Percentiles rank a stretch among this genome's conserved stretches.
These are phyloP conservation scores for Magnolia officinalis DNA, from an alignment of 164 flowering plant species.

Conservation along the genomic window DNA sequence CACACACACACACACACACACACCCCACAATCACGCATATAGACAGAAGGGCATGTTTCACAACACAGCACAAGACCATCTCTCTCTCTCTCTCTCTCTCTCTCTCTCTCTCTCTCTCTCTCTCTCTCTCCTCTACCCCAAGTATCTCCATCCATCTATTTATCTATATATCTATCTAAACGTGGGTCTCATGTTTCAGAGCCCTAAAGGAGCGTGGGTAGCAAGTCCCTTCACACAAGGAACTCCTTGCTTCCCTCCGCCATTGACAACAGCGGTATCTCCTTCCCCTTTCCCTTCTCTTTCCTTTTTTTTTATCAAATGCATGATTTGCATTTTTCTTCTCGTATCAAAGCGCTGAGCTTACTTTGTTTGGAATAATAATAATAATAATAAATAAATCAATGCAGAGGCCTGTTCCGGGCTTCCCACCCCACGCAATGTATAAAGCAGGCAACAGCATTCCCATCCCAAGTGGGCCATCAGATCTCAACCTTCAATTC, in stretches of 20 bases:
- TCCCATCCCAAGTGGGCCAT: slow-evolving; percentile 25
- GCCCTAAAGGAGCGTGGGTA: slow-evolving; percentile 23
- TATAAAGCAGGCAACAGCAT: slow-evolving; percentile 44
- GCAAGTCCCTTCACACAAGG: slow-evolving; percentile 48
- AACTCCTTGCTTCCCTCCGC: slow-evolving; percentile 57
- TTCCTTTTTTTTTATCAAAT: neutral
- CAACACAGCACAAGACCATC: neutral
- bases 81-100: slow-evolving; percentile 6
- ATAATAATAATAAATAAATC: neutral
- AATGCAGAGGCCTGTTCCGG: slow-evolving; percentile 63
- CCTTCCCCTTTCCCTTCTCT: neutral
- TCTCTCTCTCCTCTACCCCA: neutral
- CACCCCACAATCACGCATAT: too few relatives aligned
- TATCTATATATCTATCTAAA: neutral
- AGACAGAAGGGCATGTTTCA: too few relatives aligned
- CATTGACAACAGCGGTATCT: slow-evolving; percentile 40
- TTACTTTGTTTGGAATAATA: neutral
- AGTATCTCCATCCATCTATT: slow-evolving; percentile 4
- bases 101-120: slow-evolving; percentile 6
- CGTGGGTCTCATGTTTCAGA: neutral
- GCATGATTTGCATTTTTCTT: neutral
- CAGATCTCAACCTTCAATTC: slow-evolving; percentile 28
- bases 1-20: too few relatives aligned
- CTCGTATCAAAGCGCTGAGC: too few relatives aligned
- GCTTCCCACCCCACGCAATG: slow-evolving; percentile 53